Percentiles rank a stretch among this genome's conserved stretches.
These are phyloP conservation scores for Aspergillus mulundensis DNA, from an alignment of 495 filamentous ascomycete genomes.

Conservation along the genomic window DNA sequence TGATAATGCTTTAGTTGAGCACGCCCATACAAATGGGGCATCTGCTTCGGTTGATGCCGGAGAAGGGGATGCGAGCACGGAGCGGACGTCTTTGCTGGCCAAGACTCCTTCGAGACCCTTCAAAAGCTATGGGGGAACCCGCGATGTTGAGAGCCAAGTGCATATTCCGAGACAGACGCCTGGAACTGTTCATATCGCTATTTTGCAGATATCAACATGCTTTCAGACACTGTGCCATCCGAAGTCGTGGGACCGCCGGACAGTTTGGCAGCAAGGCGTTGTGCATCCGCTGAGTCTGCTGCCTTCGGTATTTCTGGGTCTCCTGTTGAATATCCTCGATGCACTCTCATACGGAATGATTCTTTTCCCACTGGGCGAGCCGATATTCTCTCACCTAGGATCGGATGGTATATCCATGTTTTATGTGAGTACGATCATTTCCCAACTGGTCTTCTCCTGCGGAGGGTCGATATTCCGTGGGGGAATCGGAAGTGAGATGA, in stretches of 20 bases:
- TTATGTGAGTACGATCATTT: slow-evolving; percentile 93
- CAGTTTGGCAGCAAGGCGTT: slow-evolving; percentile 60
- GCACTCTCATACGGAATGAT: slow-evolving; percentile 97
- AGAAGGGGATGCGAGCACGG: slow-evolving; percentile 24
- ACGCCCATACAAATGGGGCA: slow-evolving; percentile 3
- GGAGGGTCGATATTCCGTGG: slow-evolving; percentile 85
- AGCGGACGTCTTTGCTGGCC: slow-evolving; percentile 41
- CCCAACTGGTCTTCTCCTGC: slow-evolving; percentile 86
- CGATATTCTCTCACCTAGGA: slow-evolving; percentile 76
- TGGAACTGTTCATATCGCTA: slow-evolving; percentile 17
- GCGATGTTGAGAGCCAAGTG: slow-evolving; percentile 40
- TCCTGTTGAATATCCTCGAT: slow-evolving; percentile 89
- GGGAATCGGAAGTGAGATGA: slow-evolving; percentile 95
- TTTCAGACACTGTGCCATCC: slow-evolving; percentile 45
- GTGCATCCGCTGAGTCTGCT: slow-evolving; percentile 64
- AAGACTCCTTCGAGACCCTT: slow-evolving; percentile 24
- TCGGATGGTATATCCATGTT: slow-evolving; percentile 97
- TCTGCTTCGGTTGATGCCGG: background rate
- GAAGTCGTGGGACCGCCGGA: slow-evolving; percentile 65
- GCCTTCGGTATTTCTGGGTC: slow-evolving; percentile 81
- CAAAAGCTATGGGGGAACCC: slow-evolving; percentile 28
- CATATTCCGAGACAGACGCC: slow-evolving; percentile 7
- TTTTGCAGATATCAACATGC: slow-evolving; percentile 24
- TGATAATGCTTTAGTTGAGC: slow-evolving; percentile 4
- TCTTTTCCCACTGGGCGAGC: slow-evolving; percentile 82